phyloP scores from a whole-genome alignment of 192 early-diverging fungal genomes.

The Oehlia diaphana region DNA sequence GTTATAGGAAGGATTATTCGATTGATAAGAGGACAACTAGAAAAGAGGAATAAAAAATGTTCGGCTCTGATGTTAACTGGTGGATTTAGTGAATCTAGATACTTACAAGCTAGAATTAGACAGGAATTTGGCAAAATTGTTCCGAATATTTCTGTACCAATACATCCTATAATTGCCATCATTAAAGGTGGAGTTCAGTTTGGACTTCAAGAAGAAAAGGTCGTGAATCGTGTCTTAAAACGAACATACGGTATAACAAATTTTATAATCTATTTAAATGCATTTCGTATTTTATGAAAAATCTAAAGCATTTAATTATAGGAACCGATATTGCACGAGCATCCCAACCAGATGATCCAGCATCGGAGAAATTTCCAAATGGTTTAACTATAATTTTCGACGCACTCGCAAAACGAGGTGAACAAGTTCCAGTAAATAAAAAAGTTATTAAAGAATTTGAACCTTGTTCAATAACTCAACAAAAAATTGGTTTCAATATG shows the following conservation, averaged over 20 bases:
- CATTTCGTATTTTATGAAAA: neutral
- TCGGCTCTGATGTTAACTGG: constrained; percentile 55
- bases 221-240: constrained; percentile 3
- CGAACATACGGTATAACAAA: neutral
- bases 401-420: neutral
- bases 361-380: neutral
- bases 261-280: neutral
- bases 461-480: neutral
- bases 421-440: neutral
- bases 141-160: constrained; percentile 49
- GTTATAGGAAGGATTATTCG: constrained; percentile 52
- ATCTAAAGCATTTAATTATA: neutral
- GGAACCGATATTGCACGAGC: neutral
- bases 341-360: neutral
- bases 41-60: constrained; percentile 36
- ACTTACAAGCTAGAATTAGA: constrained; percentile 49
- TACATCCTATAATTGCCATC: constrained; percentile 49
- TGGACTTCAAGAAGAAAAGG: constrained; percentile 40
- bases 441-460: neutral
- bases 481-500: neutral
- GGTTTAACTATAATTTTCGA: neutral
- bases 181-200: constrained; percentile 55
- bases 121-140: constrained; percentile 45
- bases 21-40: constrained; percentile 52
- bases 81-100: constrained; percentile 55